Evolutionary conservation across 2,329 filamentous ascomycete species (phyloP), one percentile per base, ranked within the genome.

Genomic region (Berkeleyomyces rouxiae): DNA sequence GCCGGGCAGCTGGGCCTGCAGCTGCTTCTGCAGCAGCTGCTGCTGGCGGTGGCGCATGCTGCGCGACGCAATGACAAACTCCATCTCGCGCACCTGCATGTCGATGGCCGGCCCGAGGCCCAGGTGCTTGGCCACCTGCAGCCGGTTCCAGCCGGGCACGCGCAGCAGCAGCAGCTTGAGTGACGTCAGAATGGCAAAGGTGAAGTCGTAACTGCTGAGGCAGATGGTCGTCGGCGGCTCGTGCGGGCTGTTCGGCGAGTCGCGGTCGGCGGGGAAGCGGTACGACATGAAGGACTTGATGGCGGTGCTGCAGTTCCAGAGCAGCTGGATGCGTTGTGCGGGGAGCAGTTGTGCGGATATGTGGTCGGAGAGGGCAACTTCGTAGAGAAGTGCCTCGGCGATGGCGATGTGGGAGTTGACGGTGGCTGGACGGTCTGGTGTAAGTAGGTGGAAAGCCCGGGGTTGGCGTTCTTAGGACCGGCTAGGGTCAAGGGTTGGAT

Each of bases 361-460:
- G 33, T 69, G 66, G 2, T 78, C 76, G 3, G 74, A 73, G 37
- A 80, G 69, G 64, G 72, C 74, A 44, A 77, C 69, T 65, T 79
- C 78, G 65, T 76, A 77, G 16, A 80, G 70, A 3, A 80, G 72
- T 7, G 77, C 70, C 66, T 79, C 74, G 31, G 75, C 75, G 10
- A 79, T 71, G 65, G 72, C 68, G 7, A 77, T 51, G 65, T 80
- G 77, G 9, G 73, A 72, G 36, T 70, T 70, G 5, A 80, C 67
- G 0, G 72, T 69, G 2, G 71, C 76, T 78, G 49, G 3, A 44
- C 3, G 23, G 23, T 51, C 31, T 10, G 31, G 23, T 51, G 47
- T 31, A 36, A 31, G 23, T 51, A 51, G 23, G 3, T 5, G 47
- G 47, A 5, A 7, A 3, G 33, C 7, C 47, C 11, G 7, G 3